phyloP scores from a whole-genome alignment of 306 rosid genomes.

The Calophaca sinica region DNA sequence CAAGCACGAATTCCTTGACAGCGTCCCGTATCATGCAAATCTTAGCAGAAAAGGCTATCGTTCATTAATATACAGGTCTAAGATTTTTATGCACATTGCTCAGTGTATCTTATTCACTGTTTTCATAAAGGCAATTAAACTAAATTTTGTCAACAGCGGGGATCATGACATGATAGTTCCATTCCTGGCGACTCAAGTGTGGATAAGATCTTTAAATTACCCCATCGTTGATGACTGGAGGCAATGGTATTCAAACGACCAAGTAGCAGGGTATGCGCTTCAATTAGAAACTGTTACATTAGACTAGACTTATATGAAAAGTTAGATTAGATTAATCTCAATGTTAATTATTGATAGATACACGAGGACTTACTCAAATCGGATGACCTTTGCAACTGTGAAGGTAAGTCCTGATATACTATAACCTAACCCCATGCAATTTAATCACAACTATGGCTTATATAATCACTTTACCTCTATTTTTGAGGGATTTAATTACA shows the following conservation, averaged over 20 bases:
- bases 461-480: neutral
- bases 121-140: neutral
- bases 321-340: neutral
- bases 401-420: conserved; percentile 45
- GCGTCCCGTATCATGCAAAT: conserved; percentile 49
- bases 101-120: neutral
- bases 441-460: neutral
- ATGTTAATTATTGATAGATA: conserved; percentile 42
- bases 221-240: conserved; percentile 70
- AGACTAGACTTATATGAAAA: neutral
- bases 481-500: conserved; percentile 13
- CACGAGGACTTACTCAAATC: conserved; percentile 61
- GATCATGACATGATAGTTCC: conserved; percentile 60
- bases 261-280: conserved; percentile 59
- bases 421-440: neutral
- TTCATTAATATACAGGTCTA: conserved; percentile 61
- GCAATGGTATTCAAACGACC: conserved; percentile 53
- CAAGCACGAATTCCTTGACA: neutral
- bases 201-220: conserved; percentile 63
- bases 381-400: conserved; percentile 68
- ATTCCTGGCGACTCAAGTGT: conserved; percentile 60
- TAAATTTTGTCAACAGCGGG: conserved; percentile 48
- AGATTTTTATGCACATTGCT: neutral
- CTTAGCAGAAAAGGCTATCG: conserved; percentile 61
- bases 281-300: neutral